phyloP scores from a whole-genome alignment of 2,329 filamentous ascomycete genomes.

The Coniochaeta prunicola region DNA sequence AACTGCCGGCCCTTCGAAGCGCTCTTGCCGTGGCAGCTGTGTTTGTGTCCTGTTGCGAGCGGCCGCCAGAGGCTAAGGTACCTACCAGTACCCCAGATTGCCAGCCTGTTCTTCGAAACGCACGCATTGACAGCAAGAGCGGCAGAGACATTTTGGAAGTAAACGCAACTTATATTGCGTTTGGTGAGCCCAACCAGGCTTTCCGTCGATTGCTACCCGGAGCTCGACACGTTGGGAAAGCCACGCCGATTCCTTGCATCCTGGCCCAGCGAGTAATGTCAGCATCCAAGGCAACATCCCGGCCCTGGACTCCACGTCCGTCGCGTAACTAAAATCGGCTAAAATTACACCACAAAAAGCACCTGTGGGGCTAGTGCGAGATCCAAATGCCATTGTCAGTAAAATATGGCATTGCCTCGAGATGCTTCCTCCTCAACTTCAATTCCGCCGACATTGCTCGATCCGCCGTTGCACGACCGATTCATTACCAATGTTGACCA shows the following conservation, averaged over 20 bases:
- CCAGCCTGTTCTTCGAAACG: too few relatives aligned
- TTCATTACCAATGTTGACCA: not conserved
- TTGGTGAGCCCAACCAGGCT: not conserved
- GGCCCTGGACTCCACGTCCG: not conserved
- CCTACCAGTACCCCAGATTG: too few relatives aligned
- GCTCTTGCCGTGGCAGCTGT: too few relatives aligned
- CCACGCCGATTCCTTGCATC: not conserved
- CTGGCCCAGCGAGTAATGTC: not conserved
- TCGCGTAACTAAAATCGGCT: conserved; percentile 1
- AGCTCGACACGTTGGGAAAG: not conserved
- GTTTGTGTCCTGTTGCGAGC: not conserved
- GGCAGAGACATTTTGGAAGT: too few relatives aligned
- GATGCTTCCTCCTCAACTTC: not conserved
- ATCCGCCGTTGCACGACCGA: not conserved
- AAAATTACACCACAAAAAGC: not conserved
- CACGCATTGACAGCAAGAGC: not conserved
- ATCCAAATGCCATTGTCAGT: not conserved
- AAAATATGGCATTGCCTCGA: conserved; percentile 1
- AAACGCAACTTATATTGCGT: not conserved
- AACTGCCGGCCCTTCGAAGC: not conserved
- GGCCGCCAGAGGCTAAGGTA: too few relatives aligned
- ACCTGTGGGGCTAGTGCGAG: not conserved
- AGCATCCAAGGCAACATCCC: not conserved
- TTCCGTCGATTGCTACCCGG: not conserved
- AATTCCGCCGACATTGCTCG: not conserved